Conservation (phyloP, 108 stramenopile genomes). For the Hondaea fermentalgiana region DNA sequence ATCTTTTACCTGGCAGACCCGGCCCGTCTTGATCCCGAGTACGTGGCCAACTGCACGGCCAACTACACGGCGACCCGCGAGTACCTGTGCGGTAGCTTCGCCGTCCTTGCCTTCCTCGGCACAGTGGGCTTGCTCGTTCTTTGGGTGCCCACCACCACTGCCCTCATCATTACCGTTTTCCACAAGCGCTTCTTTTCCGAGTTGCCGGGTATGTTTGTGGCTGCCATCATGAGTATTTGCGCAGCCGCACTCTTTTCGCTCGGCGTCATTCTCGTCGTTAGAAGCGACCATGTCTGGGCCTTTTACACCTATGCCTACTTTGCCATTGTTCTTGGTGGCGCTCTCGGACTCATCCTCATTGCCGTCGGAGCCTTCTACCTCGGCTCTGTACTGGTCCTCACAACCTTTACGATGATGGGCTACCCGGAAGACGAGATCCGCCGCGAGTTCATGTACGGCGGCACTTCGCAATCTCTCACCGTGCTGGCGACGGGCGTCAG, state of each 20-base stretch:
- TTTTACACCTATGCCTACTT: not conserved
- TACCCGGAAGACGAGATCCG: not conserved
- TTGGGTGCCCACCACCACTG: not conserved
- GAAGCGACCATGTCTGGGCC: not conserved
- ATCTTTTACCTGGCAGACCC: not conserved
- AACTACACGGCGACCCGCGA: not conserved
- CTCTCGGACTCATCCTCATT: not conserved
- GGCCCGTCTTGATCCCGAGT: not conserved
- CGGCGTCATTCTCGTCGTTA: not conserved
- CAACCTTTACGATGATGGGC: not conserved
- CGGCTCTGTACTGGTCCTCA: not conserved
- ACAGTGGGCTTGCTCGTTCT: not conserved
- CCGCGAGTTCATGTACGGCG: not conserved
- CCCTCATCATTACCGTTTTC: not conserved
- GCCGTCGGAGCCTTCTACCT: not conserved
- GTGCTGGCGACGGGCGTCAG: not conserved
- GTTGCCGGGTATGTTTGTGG: not conserved
- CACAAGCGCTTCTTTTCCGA: not conserved
- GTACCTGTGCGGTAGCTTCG: not conserved
- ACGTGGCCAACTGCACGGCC: not conserved
- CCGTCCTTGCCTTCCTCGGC: not conserved
- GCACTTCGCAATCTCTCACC: not conserved
- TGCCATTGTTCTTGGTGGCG: not conserved
- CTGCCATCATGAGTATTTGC: not conserved
- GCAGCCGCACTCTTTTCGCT: not conserved